phyloP scores from a whole-genome alignment of 805 yeast genomes.

The Metschnikowia gelsemii region DNA sequence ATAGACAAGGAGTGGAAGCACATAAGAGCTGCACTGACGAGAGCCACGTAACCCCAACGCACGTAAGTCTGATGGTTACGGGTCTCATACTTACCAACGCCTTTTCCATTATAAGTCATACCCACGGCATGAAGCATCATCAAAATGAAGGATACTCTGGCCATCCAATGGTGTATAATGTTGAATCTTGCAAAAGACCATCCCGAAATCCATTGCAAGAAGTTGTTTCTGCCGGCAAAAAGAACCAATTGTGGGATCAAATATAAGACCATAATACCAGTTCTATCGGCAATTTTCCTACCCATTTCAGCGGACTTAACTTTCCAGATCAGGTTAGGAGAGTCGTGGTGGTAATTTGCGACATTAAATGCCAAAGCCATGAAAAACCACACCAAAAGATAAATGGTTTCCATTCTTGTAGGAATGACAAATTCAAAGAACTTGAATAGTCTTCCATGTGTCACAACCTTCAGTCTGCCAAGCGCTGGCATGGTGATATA shows the following conservation, averaged over 20 bases:
- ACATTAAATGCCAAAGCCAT: conserved; percentile 16
- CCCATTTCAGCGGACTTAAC: conserved; percentile 9
- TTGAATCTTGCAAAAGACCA: conserved; percentile 61
- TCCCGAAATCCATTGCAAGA: conserved; percentile 61
- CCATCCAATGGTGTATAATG: conserved; percentile 65
- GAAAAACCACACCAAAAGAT: conserved; percentile 22
- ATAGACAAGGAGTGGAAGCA: conserved; percentile 49
- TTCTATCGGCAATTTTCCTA: conserved; percentile 48
- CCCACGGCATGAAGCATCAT: conserved; percentile 51
- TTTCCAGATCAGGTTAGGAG: conserved; percentile 13
- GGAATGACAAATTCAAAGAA: conserved; percentile 32
- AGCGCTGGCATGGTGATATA: conserved; percentile 32
- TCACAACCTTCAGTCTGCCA: conserved; percentile 15
- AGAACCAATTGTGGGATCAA: conserved; percentile 54
- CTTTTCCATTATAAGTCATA: conserved; percentile 35
- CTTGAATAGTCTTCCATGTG: conserved; percentile 7
- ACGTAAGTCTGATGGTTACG: conserved; percentile 33
- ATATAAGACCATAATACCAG: conserved; percentile 51
- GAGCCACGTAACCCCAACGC: conserved; percentile 36
- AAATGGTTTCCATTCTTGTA: conserved; percentile 26
- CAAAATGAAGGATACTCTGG: conserved; percentile 49
- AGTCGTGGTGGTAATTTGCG: conserved; percentile 14
- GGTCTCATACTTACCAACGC: conserved; percentile 29
- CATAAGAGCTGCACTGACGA: conserved; percentile 39
- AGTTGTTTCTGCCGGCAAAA: conserved; percentile 73